These are phyloP conservation scores for Hippophae gyantsensis DNA, from an alignment of 306 rosid species.

Conservation along the genomic window DNA sequence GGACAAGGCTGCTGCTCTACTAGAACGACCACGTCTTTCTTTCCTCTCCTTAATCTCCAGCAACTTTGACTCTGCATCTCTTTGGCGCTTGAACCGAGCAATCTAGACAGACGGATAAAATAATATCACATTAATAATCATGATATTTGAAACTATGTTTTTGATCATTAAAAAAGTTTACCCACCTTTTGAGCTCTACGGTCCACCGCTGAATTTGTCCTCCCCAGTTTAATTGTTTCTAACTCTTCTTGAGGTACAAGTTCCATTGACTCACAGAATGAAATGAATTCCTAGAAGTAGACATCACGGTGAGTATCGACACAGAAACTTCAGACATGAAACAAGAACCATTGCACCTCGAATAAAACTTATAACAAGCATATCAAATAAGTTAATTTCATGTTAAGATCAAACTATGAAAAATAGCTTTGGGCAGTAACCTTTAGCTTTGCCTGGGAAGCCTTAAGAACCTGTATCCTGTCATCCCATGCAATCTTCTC, in stretches of 20 bases:
- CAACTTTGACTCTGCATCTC: constrained; percentile 84
- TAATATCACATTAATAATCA: constrained; percentile 9
- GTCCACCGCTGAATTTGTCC: constrained; percentile 49
- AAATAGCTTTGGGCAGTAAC: constrained; percentile 21
- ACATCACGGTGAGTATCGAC: constrained; percentile 4
- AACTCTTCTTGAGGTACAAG: constrained; percentile 78
- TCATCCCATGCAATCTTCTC: constrained; percentile 68
- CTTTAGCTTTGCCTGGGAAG: constrained; percentile 74
- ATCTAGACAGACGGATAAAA: constrained; percentile 41
- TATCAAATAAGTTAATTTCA: background rate
- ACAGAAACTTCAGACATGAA: constrained; percentile 3
- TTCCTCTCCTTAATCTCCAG: constrained; percentile 89
- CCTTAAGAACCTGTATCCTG: constrained; percentile 62
- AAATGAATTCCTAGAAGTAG: constrained; percentile 55
- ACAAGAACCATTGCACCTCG: background rate
- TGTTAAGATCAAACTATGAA: constrained; percentile 1
- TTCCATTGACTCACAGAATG: constrained; percentile 88
- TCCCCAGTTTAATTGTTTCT: constrained; percentile 40
- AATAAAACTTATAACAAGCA: background rate
- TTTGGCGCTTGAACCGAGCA: constrained; percentile 73
- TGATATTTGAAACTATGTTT: background rate
- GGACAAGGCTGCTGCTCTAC: constrained; percentile 82
- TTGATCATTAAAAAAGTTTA: background rate
- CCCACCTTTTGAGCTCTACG: constrained; percentile 83
- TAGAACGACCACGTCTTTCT: constrained; percentile 86